Evolutionary conservation across 176 grass and related monocot genomes (phyloP).

Genomic region (barley (Hordeum vulgare)): MorexV3_pseudomolecules_assembly NC_058524.1:305125704-305126203

Average conservation of each 20-base stretch:
- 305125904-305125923: conserved; percentile 36
- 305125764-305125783: too few relatives aligned
- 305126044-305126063: conserved; percentile 27
- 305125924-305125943: conserved; percentile 49
- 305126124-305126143: conserved; percentile 8
- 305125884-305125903: conserved; percentile 34
- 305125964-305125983: conserved; percentile 36
- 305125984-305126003: conserved; percentile 29
- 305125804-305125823: too few relatives aligned
- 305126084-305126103: conserved; percentile 42
- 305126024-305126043: conserved; percentile 16
- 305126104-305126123: conserved; percentile 28
- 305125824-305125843: too few relatives aligned
- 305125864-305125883: conserved; percentile 34
- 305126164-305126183: conserved; percentile 48
- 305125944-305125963: conserved; percentile 21
- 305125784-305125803: too few relatives aligned
- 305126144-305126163: conserved; percentile 47
- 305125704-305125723: too few relatives aligned
- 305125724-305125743: too few relatives aligned
- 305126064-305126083: conserved; percentile 15
- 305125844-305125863: too few relatives aligned
- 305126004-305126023: neutral
- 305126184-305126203: conserved; percentile 72
- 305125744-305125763: too few relatives aligned